phyloP scores from a whole-genome alignment of 2,329 filamentous ascomycete genomes.

The Claviceps digitariae region DNA sequence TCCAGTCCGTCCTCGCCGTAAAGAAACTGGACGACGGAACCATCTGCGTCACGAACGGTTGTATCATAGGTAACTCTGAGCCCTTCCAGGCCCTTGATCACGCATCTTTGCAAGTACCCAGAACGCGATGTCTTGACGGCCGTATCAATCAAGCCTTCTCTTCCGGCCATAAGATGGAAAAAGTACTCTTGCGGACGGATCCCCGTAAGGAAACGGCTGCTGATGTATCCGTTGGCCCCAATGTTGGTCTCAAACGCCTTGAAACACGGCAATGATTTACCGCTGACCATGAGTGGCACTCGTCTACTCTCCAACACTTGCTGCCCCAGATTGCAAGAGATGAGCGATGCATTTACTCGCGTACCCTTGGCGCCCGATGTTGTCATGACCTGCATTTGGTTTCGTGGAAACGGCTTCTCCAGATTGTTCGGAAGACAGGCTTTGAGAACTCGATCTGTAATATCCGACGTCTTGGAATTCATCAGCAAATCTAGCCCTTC shows the following conservation, averaged over 20 bases:
- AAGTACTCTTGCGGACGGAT: slow-evolving; percentile 97
- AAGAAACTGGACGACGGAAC: slow-evolving; percentile 83
- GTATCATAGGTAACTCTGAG: slow-evolving; percentile 85
- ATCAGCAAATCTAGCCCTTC: slow-evolving; percentile 79
- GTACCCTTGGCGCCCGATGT: slow-evolving; percentile 90
- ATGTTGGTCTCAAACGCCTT: slow-evolving; percentile 81
- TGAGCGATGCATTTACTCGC: slow-evolving; percentile 88
- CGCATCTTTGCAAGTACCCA: slow-evolving; percentile 88
- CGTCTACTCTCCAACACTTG: slow-evolving; percentile 90
- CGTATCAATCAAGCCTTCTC: slow-evolving; percentile 96
- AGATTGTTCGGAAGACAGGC: slow-evolving; percentile 71
- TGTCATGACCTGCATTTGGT: slow-evolving; percentile 99
- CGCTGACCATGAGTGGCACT: slow-evolving; percentile 95
- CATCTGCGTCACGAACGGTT: slow-evolving; percentile 87
- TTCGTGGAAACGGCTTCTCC: slow-evolving; percentile 84
- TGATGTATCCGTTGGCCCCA: slow-evolving; percentile 84
- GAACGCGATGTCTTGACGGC: slow-evolving; percentile 97
- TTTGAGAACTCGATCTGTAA: slow-evolving; percentile 68
- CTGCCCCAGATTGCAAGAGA: slow-evolving; percentile 94
- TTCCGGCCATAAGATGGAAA: slow-evolving; percentile 98
- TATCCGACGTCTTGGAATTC: slow-evolving; percentile 52
- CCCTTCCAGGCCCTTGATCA: slow-evolving; percentile 98
- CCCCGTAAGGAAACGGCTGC: slow-evolving; percentile 93
- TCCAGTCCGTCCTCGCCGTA: slow-evolving; percentile 96
- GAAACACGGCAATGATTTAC: slow-evolving; percentile 91